Percentiles rank a stretch among this genome's conserved stretches.
These are phyloP conservation scores for Aspergillus terreus DNA, from an alignment of 2,329 filamentous ascomycete species.

Conservation along the genomic window DNA sequence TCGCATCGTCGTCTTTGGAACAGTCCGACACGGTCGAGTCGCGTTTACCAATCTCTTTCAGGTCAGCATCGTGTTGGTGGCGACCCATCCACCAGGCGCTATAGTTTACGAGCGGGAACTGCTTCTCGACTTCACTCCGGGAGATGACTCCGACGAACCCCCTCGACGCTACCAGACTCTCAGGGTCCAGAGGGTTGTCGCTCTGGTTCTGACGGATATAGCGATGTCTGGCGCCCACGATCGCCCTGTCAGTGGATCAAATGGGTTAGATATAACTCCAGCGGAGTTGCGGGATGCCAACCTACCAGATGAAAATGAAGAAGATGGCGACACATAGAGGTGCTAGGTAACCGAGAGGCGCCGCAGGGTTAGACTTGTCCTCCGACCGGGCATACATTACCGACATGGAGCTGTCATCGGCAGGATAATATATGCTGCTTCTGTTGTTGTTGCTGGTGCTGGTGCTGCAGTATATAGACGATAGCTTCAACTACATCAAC, in stretches of 20 bases:
- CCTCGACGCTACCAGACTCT: slow-evolving; percentile 6
- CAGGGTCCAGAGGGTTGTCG: slow-evolving; percentile 7
- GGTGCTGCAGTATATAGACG: too few species aligned
- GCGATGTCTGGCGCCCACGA: slow-evolving; percentile 9
- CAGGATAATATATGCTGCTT: background rate
- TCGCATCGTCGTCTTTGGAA: background rate
- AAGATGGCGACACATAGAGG: slow-evolving; percentile 15
- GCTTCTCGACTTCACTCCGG: slow-evolving; percentile 9
- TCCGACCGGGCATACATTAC: slow-evolving; percentile 6
- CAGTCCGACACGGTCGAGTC: background rate
- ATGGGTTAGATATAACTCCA: too few species aligned
- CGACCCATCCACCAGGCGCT: slow-evolving; percentile 10
- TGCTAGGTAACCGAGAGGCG: slow-evolving; percentile 16
- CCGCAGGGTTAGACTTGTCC: slow-evolving; percentile 5
- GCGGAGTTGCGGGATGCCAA: background rate
- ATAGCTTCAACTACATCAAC: too few species aligned
- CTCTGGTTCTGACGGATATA: slow-evolving; percentile 1
- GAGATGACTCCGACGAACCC: slow-evolving; percentile 8
- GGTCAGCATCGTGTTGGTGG: background rate
- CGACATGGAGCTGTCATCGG: background rate
- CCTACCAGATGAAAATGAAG: slow-evolving; percentile 16
- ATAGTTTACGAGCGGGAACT: slow-evolving; percentile 14
- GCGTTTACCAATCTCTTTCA: slow-evolving; percentile 1
- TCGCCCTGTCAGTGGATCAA: slow-evolving; percentile 6
- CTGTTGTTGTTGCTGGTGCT: background rate